phyloP scores from a whole-genome alignment of 768 basidiomycete species.

The Hypholoma sublateritium region DNA sequence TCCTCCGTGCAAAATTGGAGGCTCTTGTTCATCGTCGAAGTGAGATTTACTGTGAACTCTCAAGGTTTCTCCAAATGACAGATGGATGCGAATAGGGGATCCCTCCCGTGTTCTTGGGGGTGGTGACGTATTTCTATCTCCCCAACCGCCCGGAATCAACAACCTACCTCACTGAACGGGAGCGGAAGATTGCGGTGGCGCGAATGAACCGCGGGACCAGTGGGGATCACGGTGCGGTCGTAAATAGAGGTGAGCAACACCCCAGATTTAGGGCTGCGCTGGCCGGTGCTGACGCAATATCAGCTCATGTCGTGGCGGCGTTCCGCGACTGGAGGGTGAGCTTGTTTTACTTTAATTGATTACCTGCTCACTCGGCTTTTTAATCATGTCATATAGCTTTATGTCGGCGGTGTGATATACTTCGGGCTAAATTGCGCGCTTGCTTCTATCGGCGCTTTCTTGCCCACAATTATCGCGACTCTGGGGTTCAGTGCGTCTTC shows the following conservation, averaged over 20 bases:
- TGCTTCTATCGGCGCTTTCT: slow-evolving; percentile 79
- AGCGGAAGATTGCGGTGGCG: slow-evolving; percentile 61
- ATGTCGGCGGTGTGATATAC: slow-evolving; percentile 70
- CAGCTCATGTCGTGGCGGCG: slow-evolving; percentile 63
- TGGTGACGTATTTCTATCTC: slow-evolving; percentile 53
- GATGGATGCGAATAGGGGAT: slow-evolving; percentile 45
- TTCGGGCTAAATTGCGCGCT: slow-evolving; percentile 77
- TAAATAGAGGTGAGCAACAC: slow-evolving; percentile 53
- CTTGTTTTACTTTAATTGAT: slow-evolving; percentile 3
- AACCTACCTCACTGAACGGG: slow-evolving; percentile 48
- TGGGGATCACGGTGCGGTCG: slow-evolving; percentile 61
- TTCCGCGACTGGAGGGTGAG: slow-evolving; percentile 72
- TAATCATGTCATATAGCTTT: slow-evolving; percentile 37
- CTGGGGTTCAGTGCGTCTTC: slow-evolving; percentile 64
- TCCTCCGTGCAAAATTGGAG: slow-evolving; percentile 53
- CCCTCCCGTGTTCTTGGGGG: slow-evolving; percentile 63
- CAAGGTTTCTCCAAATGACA: background rate
- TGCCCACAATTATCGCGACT: slow-evolving; percentile 78
- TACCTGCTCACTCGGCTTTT: background rate
- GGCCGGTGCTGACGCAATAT: background rate
- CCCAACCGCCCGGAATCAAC: slow-evolving; percentile 77
- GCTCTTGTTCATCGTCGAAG: slow-evolving; percentile 75
- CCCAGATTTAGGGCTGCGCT: background rate
- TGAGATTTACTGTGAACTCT: slow-evolving; percentile 16
- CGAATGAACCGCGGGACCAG: slow-evolving; percentile 67